Evolutionary conservation across 192 early-diverging fungal genomes (phyloP).

Genomic region (Linderina pennispora): DNA sequence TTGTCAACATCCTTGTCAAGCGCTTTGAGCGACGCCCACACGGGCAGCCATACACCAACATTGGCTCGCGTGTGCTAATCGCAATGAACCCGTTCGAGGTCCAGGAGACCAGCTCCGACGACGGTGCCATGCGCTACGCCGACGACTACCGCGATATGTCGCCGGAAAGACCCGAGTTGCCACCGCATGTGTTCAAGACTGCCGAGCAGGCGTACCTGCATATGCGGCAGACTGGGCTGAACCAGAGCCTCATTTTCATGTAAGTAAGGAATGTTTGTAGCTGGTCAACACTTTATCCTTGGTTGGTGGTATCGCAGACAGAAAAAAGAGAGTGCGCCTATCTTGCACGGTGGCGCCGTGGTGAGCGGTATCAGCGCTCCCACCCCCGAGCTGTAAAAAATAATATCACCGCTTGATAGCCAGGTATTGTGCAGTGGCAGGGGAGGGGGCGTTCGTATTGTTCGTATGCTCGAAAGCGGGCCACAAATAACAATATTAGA

Average conservation of each 20-base stretch:
- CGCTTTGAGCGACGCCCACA: constrained; percentile 41
- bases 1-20: constrained; percentile 39
- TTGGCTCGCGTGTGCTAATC: constrained; percentile 63
- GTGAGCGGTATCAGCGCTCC: too few species aligned
- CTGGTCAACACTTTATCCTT: too few species aligned
- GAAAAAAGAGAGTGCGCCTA: too few species aligned
- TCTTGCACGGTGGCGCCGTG: too few species aligned
- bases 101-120: constrained; percentile 51
- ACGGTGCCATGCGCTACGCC: constrained; percentile 65
- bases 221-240: constrained; percentile 63
- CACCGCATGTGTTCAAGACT: constrained; percentile 64
- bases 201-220: constrained; percentile 71
- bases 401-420: too few species aligned
- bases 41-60: constrained; percentile 59
- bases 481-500: too few species aligned
- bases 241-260: constrained; percentile 63
- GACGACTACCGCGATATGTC: constrained; percentile 63
- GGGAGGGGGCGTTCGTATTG: too few species aligned
- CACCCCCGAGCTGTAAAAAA: too few species aligned
- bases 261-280: too few species aligned
- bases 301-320: too few species aligned
- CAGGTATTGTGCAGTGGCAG: too few species aligned
- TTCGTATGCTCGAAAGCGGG: too few species aligned
- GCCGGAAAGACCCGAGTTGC: constrained; percentile 29
- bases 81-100: constrained; percentile 63